Conservation (phyloP, 2,329 filamentous ascomycete genomes). For the Aspergillus japonicus region DNA sequence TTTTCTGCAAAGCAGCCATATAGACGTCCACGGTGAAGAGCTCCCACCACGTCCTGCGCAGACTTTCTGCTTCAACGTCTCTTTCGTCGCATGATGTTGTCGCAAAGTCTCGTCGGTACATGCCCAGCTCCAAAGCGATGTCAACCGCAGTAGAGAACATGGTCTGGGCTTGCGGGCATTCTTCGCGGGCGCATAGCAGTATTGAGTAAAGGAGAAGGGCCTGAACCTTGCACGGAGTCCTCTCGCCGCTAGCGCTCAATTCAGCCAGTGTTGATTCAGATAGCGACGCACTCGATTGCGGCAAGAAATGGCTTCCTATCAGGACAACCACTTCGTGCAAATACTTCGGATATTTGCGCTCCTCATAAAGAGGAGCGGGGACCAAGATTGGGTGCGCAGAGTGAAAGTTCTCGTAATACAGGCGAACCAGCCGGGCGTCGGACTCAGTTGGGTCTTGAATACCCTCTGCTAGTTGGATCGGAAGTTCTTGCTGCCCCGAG, state of each 20-base stretch:
- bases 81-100: conserved; percentile 43
- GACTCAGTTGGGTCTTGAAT: conserved; percentile 18
- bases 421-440: conserved; percentile 41
- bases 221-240: conserved; percentile 38
- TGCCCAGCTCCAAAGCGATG: conserved; percentile 69
- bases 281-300: conserved; percentile 24
- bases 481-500: conserved; percentile 15
- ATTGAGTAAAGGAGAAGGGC: conserved; percentile 39
- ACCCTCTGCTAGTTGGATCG: conserved; percentile 15
- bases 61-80: conserved; percentile 71
- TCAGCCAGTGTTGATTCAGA: conserved; percentile 15
- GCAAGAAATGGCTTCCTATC: conserved; percentile 53
- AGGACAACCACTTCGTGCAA: conserved; percentile 53
- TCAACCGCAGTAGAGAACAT: conserved; percentile 63
- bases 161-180: conserved; percentile 32
- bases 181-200: conserved; percentile 34
- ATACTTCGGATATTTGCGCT: conserved; percentile 45
- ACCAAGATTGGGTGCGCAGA: conserved; percentile 55
- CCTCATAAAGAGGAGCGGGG: conserved; percentile 41
- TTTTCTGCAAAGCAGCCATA: conserved; percentile 64
- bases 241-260: conserved; percentile 9
- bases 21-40: conserved; percentile 74
- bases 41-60: conserved; percentile 87
- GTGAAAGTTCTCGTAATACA: conserved; percentile 56
- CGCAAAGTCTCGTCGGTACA: conserved; percentile 66